Evolutionary conservation across 2,329 filamentous ascomycete genomes (phyloP), one percentile per base, ranked within the genome.

Genomic region (Colletotrichum euphorbiae): DNA sequence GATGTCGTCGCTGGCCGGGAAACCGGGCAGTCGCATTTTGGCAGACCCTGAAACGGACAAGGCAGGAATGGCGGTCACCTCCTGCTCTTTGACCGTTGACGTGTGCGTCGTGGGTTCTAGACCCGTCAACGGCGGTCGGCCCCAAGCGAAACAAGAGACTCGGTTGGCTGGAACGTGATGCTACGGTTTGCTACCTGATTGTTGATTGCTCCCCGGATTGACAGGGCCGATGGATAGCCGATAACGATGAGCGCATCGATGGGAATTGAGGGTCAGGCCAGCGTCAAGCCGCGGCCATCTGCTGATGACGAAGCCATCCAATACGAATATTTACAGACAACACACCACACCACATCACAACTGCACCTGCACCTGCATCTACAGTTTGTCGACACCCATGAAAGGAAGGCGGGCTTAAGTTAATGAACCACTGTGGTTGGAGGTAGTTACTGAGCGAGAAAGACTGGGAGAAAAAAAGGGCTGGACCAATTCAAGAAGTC

Each of bases 1-100:
- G 9, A 12, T 5, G 36, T 38, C 36, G 36, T 15, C 48, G 51
- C 61, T 50, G 61, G 61, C 52, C 61, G 51, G 61, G 51, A 42
- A 33, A 48, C 51, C 13, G 19, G 45, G 45, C 21, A 60, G 57
- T 38, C 45, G 12, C 57, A n/a, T n/a, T n/a, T n/a, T n/a, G n/a
- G n/a, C n/a, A n/a, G n/a, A n/a, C n/a, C n/a, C n/a, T 60, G 57
- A 51, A 60, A 51, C 21, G 45, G 36, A 38, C 15, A 3, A 31
- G 57, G 19, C 8, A 38, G 12, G 28, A 60, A 58, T 40, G 33
- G 19, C 12, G 12, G 33, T 59, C 56, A 21, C 31, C 3, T 21
- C 13, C 5, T 19, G 6, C n/a, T 54, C 31, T n/a, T 38, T 38
- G 36, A 38, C 36, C 31, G 11, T 38, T 38, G 36, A 38, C 36